Evolutionary conservation across 2,329 filamentous ascomycete genomes (phyloP).

Genomic region (Neopestalotiopsis clavispora): DNA sequence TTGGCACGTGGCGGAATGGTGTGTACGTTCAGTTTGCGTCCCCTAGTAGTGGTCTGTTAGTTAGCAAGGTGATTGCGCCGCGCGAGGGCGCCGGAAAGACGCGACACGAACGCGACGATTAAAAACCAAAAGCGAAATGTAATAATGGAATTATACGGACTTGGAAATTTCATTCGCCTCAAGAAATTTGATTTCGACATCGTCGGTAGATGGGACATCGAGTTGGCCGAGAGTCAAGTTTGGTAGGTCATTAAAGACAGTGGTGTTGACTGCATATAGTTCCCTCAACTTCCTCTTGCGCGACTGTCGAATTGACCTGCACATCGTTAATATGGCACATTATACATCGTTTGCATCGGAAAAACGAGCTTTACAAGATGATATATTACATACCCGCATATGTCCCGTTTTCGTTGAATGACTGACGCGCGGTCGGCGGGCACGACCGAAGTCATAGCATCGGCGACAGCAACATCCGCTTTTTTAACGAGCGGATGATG

Average conservation of each 20-base stretch:
- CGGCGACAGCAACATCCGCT: constrained; percentile 72
- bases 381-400: constrained; percentile 60
- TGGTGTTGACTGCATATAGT: constrained; percentile 80
- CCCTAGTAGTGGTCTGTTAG: constrained; percentile 40
- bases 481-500: constrained; percentile 64
- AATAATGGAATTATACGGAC: constrained; percentile 48
- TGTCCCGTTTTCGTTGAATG: constrained; percentile 68
- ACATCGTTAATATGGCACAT: constrained; percentile 49
- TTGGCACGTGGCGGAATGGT: constrained; percentile 56
- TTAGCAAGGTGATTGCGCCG: constrained; percentile 18
- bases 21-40: constrained; percentile 55
- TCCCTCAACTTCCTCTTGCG: constrained; percentile 91
- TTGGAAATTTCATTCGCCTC: constrained; percentile 62
- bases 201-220: constrained; percentile 58
- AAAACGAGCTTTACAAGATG: constrained; percentile 53
- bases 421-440: constrained; percentile 68
- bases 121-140: constrained; percentile 25
- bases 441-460: constrained; percentile 76
- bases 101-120: constrained; percentile 21
- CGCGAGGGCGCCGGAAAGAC: constrained; percentile 14
- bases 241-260: constrained; percentile 61
- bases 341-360: constrained; percentile 52
- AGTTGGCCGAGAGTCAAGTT: constrained; percentile 60
- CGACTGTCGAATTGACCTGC: constrained; percentile 76
- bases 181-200: constrained; percentile 60